Percentiles rank a stretch among this genome's conserved stretches.
Evolutionary conservation across 331 rosid genomes (phyloP).

Genomic region (Pyrus hybrid): DNA sequence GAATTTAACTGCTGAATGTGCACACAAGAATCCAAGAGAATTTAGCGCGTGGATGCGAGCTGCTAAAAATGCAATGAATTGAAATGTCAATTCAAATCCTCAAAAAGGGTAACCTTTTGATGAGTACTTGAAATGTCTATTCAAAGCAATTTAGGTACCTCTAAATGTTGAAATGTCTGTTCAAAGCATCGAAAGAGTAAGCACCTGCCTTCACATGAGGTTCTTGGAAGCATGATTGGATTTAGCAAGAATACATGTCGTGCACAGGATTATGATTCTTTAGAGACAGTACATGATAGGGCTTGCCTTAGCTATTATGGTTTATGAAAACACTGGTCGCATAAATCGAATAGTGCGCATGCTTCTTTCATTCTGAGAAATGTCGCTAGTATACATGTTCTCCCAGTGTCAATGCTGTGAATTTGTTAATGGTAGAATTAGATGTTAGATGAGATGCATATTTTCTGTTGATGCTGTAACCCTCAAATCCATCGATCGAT

Average conservation of each 20-base stretch:
- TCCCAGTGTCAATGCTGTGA: background rate
- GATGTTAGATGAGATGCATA: background rate
- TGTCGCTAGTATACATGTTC: background rate
- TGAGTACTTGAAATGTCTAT: no score
- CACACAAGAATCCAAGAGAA: background rate
- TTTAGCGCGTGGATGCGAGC: background rate
- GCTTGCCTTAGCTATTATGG: conserved; percentile 16
- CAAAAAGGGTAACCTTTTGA: no score
- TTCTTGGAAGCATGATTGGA: background rate
- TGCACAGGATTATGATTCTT: background rate
- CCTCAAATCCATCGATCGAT: background rate
- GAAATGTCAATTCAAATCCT: background rate
- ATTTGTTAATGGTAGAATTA: background rate
- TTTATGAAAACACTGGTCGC: background rate
- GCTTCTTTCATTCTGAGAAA: background rate
- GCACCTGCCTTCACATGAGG: background rate
- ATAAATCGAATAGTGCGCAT: background rate
- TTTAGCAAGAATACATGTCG: background rate
- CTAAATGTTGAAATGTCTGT: background rate
- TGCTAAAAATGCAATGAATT: background rate
- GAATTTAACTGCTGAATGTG: conserved; percentile 48
- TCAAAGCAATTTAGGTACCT: no score
- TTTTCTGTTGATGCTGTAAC: background rate
- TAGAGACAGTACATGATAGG: background rate
- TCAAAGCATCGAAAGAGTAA: background rate